Evolutionary conservation across 768 basidiomycete genomes (phyloP), one percentile per base, ranked within the genome.

Genomic region (Mycena rosella): DNA sequence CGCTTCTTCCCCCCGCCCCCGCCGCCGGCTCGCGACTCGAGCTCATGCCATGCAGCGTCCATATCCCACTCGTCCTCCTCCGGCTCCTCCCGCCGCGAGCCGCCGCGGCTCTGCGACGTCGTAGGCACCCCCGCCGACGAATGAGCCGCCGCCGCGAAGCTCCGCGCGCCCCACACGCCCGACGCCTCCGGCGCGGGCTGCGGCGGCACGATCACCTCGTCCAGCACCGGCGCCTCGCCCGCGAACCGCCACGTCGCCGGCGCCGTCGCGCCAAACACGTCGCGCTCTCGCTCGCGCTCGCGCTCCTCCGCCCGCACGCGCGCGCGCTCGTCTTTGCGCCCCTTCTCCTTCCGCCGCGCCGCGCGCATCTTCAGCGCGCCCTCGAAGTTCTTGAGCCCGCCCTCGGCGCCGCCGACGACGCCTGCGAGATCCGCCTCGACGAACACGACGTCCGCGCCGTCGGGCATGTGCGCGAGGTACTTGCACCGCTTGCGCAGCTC

Each of bases 401-500:
- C 91, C 17, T 76, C 59, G 29, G 26, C 74, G 30, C 95, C 92
- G 32, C 95, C 92, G 22, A 98, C 93, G 38, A 96, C 92, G 9
- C 83, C 84, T 63, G 86, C 84, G 20, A 99, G 81, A 75, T 97
- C 92, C 10, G 95, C 89, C 79, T 99, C 96, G 60, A 98, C 83
- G 78, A 98, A 98, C 26, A 96, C 91, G 49, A 98, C 95, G 74
- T 99, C 96, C 40, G 95, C 91, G 48, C 94, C 91, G 63, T 95
- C 91, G 1, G 96, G 94, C 72, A 98, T 85, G 78, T 99, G 96
- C 5, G 89, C 89, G 68, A 99, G 91, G 78, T 98, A 99, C 77
- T 96, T 97, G 84, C 95, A 98, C 34, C 96, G 91, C 79, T 95
- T 94, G 53, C 96, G 90, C 29, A 99, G 83, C 67, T 98, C 96